Conservation (phyloP, 805 yeast species). For the Candida germanica region DNA sequence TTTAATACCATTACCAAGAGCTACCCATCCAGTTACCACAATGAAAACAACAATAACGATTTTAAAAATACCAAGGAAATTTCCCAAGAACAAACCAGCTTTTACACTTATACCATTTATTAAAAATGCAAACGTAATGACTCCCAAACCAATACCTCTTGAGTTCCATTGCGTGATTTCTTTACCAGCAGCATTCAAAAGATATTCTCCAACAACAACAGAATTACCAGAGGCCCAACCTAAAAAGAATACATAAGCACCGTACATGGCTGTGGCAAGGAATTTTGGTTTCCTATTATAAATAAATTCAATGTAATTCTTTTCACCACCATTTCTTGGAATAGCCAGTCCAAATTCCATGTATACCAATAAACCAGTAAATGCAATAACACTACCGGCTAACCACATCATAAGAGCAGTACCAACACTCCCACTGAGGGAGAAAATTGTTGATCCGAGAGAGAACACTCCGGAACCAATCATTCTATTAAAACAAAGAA, state of each 20-base stretch:
- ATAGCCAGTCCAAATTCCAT: constrained; percentile 77
- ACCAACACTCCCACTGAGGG: constrained; percentile 67
- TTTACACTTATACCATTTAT: constrained; percentile 61
- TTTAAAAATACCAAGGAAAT: constrained; percentile 66
- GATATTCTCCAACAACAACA: constrained; percentile 74
- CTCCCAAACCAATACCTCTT: constrained; percentile 73
- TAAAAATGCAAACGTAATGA: constrained; percentile 66
- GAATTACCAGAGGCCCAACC: constrained; percentile 90
- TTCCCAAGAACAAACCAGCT: constrained; percentile 63
- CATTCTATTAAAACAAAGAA: constrained; percentile 62
- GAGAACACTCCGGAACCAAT: constrained; percentile 74
- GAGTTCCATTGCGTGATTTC: constrained; percentile 73
- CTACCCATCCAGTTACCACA: constrained; percentile 79
- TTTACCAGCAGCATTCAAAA: constrained; percentile 68
- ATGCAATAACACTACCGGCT: constrained; percentile 68
- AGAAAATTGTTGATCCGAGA: constrained; percentile 61
- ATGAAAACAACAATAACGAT: constrained; percentile 68
- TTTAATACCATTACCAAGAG: constrained; percentile 67
- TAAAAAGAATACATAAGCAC: constrained; percentile 67
- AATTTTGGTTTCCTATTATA: constrained; percentile 61
- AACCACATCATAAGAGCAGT: constrained; percentile 69
- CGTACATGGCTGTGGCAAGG: constrained; percentile 58
- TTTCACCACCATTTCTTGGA: constrained; percentile 84
- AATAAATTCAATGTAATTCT: constrained; percentile 72
- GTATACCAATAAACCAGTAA: constrained; percentile 56